Conservation (phyloP, 805 yeast species). For the Cephaloascus albidus region DNA sequence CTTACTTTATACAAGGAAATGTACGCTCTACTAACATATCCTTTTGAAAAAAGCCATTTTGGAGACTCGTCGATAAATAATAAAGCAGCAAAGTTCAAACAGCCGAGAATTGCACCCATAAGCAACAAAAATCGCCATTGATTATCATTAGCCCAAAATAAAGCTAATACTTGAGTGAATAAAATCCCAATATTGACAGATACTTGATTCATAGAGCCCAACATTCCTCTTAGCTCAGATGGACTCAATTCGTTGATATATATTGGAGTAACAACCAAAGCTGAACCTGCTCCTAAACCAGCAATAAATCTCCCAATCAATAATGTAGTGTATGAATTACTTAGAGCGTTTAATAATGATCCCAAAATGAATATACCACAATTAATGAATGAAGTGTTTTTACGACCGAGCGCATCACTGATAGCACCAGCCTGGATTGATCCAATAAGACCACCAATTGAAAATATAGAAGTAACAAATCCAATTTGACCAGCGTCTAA, state of each 20-base stretch:
- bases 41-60: conserved; percentile 59
- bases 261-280: conserved; percentile 79
- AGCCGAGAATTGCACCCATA: conserved; percentile 49
- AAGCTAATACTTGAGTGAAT: conserved; percentile 67
- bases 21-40: conserved; percentile 31
- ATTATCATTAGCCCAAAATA: conserved; percentile 51
- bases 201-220: conserved; percentile 88
- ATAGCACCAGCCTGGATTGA: conserved; percentile 59
- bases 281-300: conserved; percentile 84
- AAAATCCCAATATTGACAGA: conserved; percentile 81
- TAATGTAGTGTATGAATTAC: conserved; percentile 33
- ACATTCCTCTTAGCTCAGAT: conserved; percentile 50
- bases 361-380: conserved; percentile 49
- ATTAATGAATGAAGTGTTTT: conserved; percentile 40
- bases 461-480: conserved; percentile 64
- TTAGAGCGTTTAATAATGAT: conserved; percentile 46
- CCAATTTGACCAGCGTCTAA: conserved; percentile 56
- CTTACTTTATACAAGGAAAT: conserved; percentile 23
- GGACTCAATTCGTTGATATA: conserved; percentile 80
- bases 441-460: conserved; percentile 77
- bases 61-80: conserved; percentile 66
- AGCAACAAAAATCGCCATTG: conserved; percentile 69
- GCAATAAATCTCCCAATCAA: conserved; percentile 64
- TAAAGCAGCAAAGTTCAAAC: conserved; percentile 32
- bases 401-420: conserved; percentile 62